These are phyloP conservation scores for Salvia splendens DNA, from an alignment of 257 asterid genomes.

Conservation along the genomic window DNA sequence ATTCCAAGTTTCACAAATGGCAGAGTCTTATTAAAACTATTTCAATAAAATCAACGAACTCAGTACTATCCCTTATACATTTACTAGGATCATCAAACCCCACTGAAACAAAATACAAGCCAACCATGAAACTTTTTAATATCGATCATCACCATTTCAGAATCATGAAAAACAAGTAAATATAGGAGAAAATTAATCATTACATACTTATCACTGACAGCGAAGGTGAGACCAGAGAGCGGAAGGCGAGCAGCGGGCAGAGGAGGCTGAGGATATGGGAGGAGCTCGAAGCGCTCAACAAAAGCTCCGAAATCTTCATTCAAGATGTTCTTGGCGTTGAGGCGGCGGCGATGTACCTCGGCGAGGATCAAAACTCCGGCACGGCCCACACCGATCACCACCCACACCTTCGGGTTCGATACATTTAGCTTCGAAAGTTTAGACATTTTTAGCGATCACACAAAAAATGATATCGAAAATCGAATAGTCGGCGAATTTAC, in stretches of 20 bases:
- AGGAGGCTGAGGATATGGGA: slow-evolving; percentile 86
- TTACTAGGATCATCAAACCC: background rate
- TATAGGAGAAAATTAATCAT: background rate
- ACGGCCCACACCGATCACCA: slow-evolving; percentile 78
- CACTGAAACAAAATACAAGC: slow-evolving; percentile 3
- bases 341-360: slow-evolving; percentile 80
- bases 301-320: slow-evolving; percentile 89
- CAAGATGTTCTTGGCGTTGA: slow-evolving; percentile 41
- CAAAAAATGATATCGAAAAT: background rate
- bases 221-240: slow-evolving; percentile 75
- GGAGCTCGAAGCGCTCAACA: slow-evolving; percentile 65
- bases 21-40: background rate
- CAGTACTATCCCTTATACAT: background rate
- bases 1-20: background rate
- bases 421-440: slow-evolving; percentile 57
- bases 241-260: slow-evolving; percentile 90
- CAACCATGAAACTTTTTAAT: background rate
- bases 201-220: slow-evolving; percentile 77
- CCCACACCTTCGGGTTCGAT: slow-evolving; percentile 75
- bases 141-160: background rate
- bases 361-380: slow-evolving; percentile 84
- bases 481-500: slow-evolving; percentile 38
- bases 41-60: background rate
- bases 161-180: too few species aligned
- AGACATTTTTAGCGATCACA: slow-evolving; percentile 44